phyloP scores from a whole-genome alignment of 768 basidiomycete species.

The Russula sp. region DNA sequence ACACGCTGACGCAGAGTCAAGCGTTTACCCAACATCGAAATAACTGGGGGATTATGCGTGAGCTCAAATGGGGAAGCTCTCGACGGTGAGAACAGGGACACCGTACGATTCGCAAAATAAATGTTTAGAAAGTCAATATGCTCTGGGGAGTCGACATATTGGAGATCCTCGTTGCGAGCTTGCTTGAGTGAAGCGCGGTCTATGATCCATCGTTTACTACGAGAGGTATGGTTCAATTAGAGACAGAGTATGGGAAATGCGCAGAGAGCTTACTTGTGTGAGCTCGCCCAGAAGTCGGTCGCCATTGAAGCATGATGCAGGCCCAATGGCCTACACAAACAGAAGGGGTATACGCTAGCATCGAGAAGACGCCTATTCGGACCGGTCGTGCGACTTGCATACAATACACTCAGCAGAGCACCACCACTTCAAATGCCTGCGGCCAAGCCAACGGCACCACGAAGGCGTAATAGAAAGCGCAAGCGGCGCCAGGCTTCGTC shows the following conservation, averaged over 20 bases:
- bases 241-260: neutral
- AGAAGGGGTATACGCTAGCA: neutral
- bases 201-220: slow-evolving; percentile 89
- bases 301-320: slow-evolving; percentile 51
- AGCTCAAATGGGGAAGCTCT: neutral
- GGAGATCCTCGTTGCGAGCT: slow-evolving; percentile 74
- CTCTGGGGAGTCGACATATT: slow-evolving; percentile 76
- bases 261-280: slow-evolving; percentile 60
- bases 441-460: slow-evolving; percentile 31
- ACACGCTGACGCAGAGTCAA: slow-evolving; percentile 82
- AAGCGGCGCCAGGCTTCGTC: slow-evolving; percentile 37
- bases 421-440: slow-evolving; percentile 14
- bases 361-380: neutral
- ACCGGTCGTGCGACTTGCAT: neutral
- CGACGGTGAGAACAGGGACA: neutral
- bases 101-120: slow-evolving; percentile 80
- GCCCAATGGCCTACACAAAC: neutral
- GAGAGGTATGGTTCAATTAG: neutral
- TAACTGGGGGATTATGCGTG: slow-evolving; percentile 50
- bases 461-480: slow-evolving; percentile 38
- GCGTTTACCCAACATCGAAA: slow-evolving; percentile 83
- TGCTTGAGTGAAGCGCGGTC: slow-evolving; percentile 71
- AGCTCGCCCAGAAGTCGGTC: slow-evolving; percentile 89
- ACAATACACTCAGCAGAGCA: neutral
- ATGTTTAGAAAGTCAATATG: slow-evolving; percentile 77